phyloP scores from a whole-genome alignment of 148 eudicot species.

The Rhododendron vialii region DNA sequence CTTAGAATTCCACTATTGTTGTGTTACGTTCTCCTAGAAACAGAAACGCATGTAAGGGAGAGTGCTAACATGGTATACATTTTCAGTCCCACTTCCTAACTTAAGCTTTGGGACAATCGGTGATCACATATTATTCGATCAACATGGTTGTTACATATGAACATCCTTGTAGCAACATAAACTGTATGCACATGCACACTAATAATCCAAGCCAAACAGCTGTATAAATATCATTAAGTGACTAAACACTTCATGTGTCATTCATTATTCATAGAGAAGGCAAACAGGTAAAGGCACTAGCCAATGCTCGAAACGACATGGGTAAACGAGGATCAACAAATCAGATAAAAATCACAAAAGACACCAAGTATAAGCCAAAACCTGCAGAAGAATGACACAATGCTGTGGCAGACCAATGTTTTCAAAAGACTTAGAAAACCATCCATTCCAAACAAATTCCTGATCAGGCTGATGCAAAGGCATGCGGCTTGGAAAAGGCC shows the following conservation, averaged over 20 bases:
- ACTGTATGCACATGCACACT: neutral
- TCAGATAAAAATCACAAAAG: conserved; percentile 11
- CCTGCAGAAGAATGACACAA: conserved; percentile 91
- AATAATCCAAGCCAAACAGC: neutral
- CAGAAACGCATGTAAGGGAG: neutral
- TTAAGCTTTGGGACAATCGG: neutral
- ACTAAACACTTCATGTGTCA: neutral
- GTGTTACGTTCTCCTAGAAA: neutral
- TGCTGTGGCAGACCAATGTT: conserved; percentile 81
- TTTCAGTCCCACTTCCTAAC: neutral
- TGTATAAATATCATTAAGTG: neutral
- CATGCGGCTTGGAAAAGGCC: conserved; percentile 89
- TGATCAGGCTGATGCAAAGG: conserved; percentile 79
- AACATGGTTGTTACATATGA: neutral
- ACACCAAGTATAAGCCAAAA: conserved; percentile 29
- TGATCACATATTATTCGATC: neutral
- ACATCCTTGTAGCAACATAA: neutral
- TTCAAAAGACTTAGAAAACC: conserved; percentile 79
- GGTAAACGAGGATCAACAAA: conserved; percentile 4
- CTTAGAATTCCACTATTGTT: neutral
- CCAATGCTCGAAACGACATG: neutral
- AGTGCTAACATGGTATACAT: neutral
- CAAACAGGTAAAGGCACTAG: neutral
- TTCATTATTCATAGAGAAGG: neutral
- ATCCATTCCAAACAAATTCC: conserved; percentile 93